Evolutionary conservation across 2,329 filamentous ascomycete genomes (phyloP).

Genomic region (Ophiostoma ips): DNA sequence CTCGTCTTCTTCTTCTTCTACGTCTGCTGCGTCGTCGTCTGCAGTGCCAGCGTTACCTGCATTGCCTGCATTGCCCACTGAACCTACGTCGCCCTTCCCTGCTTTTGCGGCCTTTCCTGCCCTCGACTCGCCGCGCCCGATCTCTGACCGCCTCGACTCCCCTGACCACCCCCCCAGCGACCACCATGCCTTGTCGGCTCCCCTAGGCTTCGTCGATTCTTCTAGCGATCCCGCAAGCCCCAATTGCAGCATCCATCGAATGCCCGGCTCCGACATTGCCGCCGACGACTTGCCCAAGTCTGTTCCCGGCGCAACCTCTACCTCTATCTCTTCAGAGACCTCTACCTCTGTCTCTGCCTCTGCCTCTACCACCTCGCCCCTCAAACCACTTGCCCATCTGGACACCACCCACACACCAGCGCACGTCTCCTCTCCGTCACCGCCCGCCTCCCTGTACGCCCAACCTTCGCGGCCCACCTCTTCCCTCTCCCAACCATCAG

Average conservation of each 20-base stretch:
- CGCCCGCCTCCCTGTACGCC: not conserved
- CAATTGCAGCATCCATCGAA: slow-evolving; percentile 12
- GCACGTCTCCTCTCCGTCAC: not conserved
- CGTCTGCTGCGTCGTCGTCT: not conserved
- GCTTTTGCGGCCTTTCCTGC: slow-evolving; percentile 4
- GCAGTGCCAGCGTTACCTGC: not conserved
- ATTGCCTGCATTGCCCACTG: not conserved
- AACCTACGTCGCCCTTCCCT: slow-evolving; percentile 1
- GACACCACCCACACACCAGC: slow-evolving; percentile 10
- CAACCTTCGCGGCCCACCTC: not conserved
- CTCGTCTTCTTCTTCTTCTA: not conserved
- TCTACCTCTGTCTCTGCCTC: too few relatives aligned
- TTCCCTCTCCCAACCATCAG: not conserved
- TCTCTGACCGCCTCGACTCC: slow-evolving; percentile 4
- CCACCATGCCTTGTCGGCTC: slow-evolving; percentile 9
- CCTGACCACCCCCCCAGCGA: slow-evolving; percentile 1
- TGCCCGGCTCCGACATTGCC: slow-evolving; percentile 9
- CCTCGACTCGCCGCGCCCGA: slow-evolving; percentile 1
- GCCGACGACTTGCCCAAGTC: slow-evolving; percentile 6
- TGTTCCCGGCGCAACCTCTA: not conserved
- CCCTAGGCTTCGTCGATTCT: slow-evolving; percentile 28
- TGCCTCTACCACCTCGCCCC: not conserved
- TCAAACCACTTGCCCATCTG: slow-evolving; percentile 15
- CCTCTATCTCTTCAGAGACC: slow-evolving; percentile 7
- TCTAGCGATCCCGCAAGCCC: slow-evolving; percentile 27